Evolutionary conservation across 192 early-diverging fungal genomes (phyloP).

Genomic region (Hyaloraphidium curvatum): DNA sequence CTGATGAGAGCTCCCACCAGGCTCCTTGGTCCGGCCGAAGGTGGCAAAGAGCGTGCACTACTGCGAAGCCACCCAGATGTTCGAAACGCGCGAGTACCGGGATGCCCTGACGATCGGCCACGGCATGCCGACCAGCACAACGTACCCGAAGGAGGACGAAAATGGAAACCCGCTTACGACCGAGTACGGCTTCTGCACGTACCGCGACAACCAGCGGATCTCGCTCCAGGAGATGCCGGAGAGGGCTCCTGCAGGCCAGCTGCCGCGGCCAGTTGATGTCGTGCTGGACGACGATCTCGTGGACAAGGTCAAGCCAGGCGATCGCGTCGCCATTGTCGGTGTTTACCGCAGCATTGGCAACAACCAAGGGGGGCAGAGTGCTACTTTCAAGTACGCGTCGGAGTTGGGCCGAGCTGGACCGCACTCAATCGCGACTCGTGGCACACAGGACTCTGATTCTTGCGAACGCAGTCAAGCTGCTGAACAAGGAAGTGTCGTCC

Average conservation of each 20-base stretch:
- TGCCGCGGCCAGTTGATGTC: conserved; percentile 85
- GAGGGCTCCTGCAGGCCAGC: conserved; percentile 77
- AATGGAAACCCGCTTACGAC: conserved; percentile 79
- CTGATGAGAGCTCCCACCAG: conserved; percentile 13
- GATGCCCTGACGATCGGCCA: conserved; percentile 67
- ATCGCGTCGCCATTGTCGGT: conserved; percentile 84
- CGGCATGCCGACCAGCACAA: conserved; percentile 45
- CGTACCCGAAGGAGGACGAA: conserved; percentile 90
- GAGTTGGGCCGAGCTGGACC: neutral
- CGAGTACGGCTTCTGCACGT: conserved; percentile 76
- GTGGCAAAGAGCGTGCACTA: conserved; percentile 82
- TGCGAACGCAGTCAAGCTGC: conserved; percentile 59
- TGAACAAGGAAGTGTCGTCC: conserved; percentile 52
- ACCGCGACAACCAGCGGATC: conserved; percentile 81
- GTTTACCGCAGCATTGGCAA: conserved; percentile 72
- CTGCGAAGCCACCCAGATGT: conserved; percentile 60
- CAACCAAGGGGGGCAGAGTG: conserved; percentile 43
- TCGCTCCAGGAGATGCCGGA: conserved; percentile 99
- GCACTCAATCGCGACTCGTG: conserved; percentile 1
- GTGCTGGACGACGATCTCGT: conserved; percentile 92
- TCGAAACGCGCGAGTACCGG: conserved; percentile 64
- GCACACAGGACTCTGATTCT: conserved; percentile 59
- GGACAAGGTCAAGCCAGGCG: conserved; percentile 88
- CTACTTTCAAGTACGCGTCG: conserved; percentile 51
- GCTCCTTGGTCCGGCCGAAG: conserved; percentile 90